Base-by-base conservation (phyloP, 208 protist species). In the Leishmania tropica region DNA sequence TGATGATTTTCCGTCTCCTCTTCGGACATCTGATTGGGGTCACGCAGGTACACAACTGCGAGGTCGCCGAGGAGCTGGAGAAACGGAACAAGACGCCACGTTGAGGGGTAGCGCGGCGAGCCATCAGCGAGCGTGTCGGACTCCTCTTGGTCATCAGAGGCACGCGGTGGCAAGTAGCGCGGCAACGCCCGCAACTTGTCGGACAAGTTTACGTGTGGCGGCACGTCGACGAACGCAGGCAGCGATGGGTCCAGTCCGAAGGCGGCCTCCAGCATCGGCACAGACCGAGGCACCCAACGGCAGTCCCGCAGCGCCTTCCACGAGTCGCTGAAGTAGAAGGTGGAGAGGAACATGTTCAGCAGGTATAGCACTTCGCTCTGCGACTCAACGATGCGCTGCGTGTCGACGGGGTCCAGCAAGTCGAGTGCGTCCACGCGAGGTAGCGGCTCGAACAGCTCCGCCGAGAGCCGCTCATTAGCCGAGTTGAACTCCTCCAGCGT, bases 351-450 rank as follows among this genome's bases (percentile, higher is more conserved):
- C 80, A 92, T 81, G 76, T 93, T 95, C n/a, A 97, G 79, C 45
- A 97, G 71, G 76, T 91, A 97, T 3, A 97, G 81, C 68, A 94
- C 78, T 85, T 97, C 94, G 84, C 94, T 96, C 83, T 96, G 94
- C 17, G 93, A 93, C 68, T 92, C 85, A 3, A 93, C 83, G 58
- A 96, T 90, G 70, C 85, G 62, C 53, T 89, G 88, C 68, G 84
- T 81, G 24, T 79, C 76, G 42, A 77, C 53, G 54, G 83, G 42
- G 42, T 84, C 74, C 21, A 73, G 42, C 45, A 70, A 35, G 37
- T 54, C 35, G n/a, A 80, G n/a, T n/a, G 82, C 60, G 54, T 80
- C 19, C 56, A 85, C 48, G 58, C 47, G 28, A 24, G 70, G 85
- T 71, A 83, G 62, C 24, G 75, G 40, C 73, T 85, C 71, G 24